Percentiles rank a stretch among this genome's conserved stretches.
These are phyloP conservation scores for Didymella arachidicola DNA, from an alignment of 2,329 filamentous ascomycete genomes.

Conservation along the genomic window DNA sequence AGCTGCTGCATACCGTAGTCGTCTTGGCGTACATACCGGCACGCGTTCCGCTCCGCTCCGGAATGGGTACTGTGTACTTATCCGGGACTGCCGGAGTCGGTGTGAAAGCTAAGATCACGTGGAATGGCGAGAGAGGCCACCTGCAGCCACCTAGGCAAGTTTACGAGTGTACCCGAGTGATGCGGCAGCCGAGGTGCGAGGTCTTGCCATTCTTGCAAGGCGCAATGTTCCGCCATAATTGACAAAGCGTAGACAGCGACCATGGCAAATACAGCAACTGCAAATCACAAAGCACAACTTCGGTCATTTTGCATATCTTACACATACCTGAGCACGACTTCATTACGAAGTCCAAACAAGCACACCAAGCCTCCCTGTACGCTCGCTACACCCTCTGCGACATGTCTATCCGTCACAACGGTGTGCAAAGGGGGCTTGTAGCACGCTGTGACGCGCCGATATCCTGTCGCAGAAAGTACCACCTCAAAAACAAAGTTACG, in stretches of 20 bases:
- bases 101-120: slow-evolving; percentile 14
- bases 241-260: not conserved
- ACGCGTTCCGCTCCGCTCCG: slow-evolving; percentile 26
- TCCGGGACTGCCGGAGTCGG: slow-evolving; percentile 6
- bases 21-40: slow-evolving; percentile 21
- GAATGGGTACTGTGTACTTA: not conserved
- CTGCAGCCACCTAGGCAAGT: too few relatives aligned
- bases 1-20: slow-evolving; percentile 13
- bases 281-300: not conserved
- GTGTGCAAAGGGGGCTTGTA: slow-evolving; percentile 4
- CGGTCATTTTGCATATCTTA: not conserved
- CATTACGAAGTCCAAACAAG: slow-evolving; percentile 18
- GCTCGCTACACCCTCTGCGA: slow-evolving; percentile 12
- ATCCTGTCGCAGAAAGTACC: slow-evolving; percentile 3
- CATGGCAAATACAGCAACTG: not conserved
- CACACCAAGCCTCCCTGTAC: slow-evolving; percentile 16
- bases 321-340: not conserved
- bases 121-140: not conserved
- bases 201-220: not conserved
- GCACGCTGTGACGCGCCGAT: slow-evolving; percentile 1
- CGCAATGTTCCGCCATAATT: not conserved
- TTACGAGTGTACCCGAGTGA: not conserved
- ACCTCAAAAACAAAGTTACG: not conserved
- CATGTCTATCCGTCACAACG: not conserved
- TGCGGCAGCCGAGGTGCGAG: not conserved